Percentiles rank a stretch among this genome's conserved stretches.
phyloP scores from a whole-genome alignment of 2,329 filamentous ascomycete species.

The Colletotrichum sp. region DNA sequence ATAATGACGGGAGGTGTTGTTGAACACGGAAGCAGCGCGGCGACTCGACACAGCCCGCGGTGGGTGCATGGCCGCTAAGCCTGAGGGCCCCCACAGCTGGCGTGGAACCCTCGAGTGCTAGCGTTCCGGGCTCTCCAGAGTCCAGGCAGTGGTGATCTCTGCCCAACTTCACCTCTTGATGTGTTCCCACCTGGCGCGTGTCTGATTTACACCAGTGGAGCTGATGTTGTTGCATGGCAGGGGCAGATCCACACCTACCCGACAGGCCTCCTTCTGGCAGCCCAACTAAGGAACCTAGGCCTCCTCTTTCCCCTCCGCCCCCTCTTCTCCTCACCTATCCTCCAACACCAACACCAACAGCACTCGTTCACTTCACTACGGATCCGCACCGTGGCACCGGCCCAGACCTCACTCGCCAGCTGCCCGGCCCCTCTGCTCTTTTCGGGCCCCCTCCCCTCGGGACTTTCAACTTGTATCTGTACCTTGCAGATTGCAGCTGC shows the following conservation, averaged over 20 bases:
- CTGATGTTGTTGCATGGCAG: not conserved
- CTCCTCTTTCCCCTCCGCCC: not conserved
- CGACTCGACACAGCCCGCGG: not conserved
- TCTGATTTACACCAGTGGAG: not conserved
- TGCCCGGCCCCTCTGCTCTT: not conserved
- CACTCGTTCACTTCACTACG: not conserved
- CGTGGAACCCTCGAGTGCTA: not conserved
- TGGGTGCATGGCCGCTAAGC: not conserved
- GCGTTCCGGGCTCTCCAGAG: not conserved
- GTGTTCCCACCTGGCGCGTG: not conserved
- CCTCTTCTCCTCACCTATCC: not conserved
- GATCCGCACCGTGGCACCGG: not conserved
- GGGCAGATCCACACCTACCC: constrained; percentile 1
- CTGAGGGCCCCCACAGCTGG: not conserved
- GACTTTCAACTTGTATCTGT: constrained; percentile 2
- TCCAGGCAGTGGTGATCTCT: not conserved
- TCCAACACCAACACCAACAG: not conserved
- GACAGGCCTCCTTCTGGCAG: not conserved
- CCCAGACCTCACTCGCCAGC: not conserved
- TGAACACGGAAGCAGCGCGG: not conserved
- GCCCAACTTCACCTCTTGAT: not conserved
- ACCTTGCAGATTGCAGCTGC: not conserved
- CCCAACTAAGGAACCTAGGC: not conserved
- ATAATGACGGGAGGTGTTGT: not conserved
- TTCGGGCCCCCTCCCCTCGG: not conserved